Evolutionary conservation across 495 filamentous ascomycete genomes (phyloP), one percentile per base, ranked within the genome.

Genomic region (Neurospora sp.): DNA sequence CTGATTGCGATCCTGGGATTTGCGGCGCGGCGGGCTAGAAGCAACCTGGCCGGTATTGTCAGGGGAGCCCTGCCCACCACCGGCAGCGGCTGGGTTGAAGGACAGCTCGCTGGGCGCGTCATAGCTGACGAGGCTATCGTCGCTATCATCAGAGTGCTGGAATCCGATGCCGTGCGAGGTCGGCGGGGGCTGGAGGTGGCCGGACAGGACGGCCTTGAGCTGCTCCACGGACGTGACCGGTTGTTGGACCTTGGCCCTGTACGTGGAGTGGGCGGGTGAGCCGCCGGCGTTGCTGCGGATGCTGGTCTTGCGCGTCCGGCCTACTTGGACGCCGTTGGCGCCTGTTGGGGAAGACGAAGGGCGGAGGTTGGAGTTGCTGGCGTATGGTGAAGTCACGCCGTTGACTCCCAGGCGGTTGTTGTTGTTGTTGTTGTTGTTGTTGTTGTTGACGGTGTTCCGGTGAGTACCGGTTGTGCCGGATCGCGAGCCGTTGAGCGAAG

Each of bases 171-270:
- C 73, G 73, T 81, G 74, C 45, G 69, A 70, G 35, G 75, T 74
- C 17, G 74, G 70, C 37, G 76, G 75, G 44, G 81, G 76, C 41
- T 78, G 73, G 79, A 81, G 74, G 69, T 81, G 84, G 71, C 83
- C 89, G 3, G 88, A 89, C 17, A 93, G 86, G 31, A 90, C 91
- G 69, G 89, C 88, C 79, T 94, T 94, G 73, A 97, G 84, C 76
- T 97, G 93, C 71, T 94, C 93, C n/a, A 97, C 90, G 42, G 91
- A 90, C n/a, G 94, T 89, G 12, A 93, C 89, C 20, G 88, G 90
- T 22, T 74, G 79, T 38, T 87, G 53, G 53, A 14, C 89, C 72
- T 88, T 81, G 77, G 89, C 90, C 69, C 85, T 85, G 74, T 84
- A 86, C 40, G 84, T 87, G 39, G 83, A 81, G 20, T 84, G 84